A percentile compares a stretch with the other conserved stretches of the same genome.
phyloP scores from a whole-genome alignment of 345 rosid species.

The Salix brachista region DNA sequence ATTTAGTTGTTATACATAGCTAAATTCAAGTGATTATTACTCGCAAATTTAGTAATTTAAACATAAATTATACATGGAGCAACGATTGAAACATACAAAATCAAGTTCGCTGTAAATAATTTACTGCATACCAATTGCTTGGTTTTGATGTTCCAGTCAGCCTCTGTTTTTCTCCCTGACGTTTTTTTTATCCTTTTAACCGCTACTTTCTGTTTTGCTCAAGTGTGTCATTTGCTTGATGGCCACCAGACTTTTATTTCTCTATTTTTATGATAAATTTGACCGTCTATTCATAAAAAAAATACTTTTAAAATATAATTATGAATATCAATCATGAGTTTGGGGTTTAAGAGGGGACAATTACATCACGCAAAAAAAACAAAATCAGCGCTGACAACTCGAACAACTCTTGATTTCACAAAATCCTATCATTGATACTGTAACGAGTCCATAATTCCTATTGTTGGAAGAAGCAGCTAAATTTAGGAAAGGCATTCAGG shows the following conservation, averaged over 20 bases:
- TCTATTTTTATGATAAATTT: no score
- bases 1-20: background rate
- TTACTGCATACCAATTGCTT: no score
- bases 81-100: no score
- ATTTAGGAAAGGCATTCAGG: conserved; percentile 43
- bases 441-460: background rate
- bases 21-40: no score
- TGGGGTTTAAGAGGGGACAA: background rate
- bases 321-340: background rate
- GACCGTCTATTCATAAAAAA: background rate
- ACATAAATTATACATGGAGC: no score
- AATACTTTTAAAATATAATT: background rate
- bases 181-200: no score
- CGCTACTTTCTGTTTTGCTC: no score
- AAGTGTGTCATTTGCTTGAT: background rate
- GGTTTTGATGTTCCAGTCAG: no score
- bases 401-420: background rate
- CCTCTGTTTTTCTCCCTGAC: no score
- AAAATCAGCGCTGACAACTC: background rate
- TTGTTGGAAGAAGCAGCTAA: conserved; percentile 29
- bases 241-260: background rate
- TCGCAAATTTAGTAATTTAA: no score
- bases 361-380: background rate
- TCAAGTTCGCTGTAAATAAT: no score
- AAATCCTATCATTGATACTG: background rate